Evolutionary conservation across 148 eudicot genomes (phyloP).

Genomic region (Rhododendron henanense): DNA sequence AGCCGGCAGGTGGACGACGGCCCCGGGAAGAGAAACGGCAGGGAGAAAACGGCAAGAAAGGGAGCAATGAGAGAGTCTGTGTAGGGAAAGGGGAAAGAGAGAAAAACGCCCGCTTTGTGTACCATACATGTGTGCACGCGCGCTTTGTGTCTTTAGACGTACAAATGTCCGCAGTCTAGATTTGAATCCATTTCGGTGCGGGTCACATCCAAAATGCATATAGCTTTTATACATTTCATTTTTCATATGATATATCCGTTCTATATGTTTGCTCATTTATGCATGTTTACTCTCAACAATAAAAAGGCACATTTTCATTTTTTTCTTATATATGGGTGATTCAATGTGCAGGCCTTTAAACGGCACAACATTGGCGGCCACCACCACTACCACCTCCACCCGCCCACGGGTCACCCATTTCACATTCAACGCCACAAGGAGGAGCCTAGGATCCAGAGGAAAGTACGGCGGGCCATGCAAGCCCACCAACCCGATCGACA

Average conservation of each 20-base stretch:
- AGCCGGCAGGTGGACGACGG: too few species aligned
- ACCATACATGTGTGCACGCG: too few species aligned
- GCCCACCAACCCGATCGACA: constrained; percentile 35
- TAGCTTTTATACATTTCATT: too few species aligned
- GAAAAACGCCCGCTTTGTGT: too few species aligned
- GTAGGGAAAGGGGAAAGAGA: too few species aligned
- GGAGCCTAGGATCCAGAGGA: not conserved
- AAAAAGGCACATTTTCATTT: too few species aligned
- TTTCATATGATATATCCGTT: not conserved
- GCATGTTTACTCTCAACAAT: not conserved
- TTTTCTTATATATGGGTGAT: not conserved
- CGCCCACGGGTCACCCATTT: not conserved
- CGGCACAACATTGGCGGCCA: not conserved
- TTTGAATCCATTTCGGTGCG: too few species aligned
- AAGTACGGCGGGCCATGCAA: constrained; percentile 12
- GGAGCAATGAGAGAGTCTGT: too few species aligned
- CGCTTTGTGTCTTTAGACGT: too few species aligned
- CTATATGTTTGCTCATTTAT: not conserved
- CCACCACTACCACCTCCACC: not conserved
- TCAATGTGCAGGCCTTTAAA: not conserved
- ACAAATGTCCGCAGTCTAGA: too few species aligned
- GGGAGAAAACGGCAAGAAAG: too few species aligned
- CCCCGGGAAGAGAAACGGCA: too few species aligned
- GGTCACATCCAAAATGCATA: not conserved
- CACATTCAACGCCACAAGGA: not conserved